A percentile compares a stretch with the other conserved stretches of the same genome.
Conservation (phyloP, 495 filamentous ascomycete species). For the Penicillium silybi region DNA sequence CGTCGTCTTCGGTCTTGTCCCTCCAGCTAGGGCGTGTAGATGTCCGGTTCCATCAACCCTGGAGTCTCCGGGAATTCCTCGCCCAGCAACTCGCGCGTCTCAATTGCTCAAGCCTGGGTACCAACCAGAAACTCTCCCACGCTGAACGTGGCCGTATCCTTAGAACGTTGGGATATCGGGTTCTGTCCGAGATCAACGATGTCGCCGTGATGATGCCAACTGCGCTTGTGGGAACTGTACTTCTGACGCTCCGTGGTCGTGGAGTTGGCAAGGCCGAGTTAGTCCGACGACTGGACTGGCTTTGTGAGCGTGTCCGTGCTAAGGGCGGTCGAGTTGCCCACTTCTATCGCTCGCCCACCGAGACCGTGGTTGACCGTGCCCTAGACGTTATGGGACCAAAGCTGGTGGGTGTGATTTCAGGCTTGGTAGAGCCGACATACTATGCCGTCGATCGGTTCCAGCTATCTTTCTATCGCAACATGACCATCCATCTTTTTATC, state of each 20-base stretch:
- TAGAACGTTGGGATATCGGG: slow-evolving; percentile 81
- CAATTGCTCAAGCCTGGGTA: slow-evolving; percentile 25
- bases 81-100: slow-evolving; percentile 61
- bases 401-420: slow-evolving; percentile 74
- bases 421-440: slow-evolving; percentile 81
- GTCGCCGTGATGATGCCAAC: slow-evolving; percentile 98
- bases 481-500: slow-evolving; percentile 98
- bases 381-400: slow-evolving; percentile 87
- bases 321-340: slow-evolving; percentile 91
- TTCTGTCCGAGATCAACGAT: slow-evolving; percentile 89
- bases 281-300: slow-evolving; percentile 84
- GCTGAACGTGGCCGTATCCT: slow-evolving; percentile 61
- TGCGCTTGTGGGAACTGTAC: slow-evolving; percentile 86
- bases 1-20: slow-evolving; percentile 82
- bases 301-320: slow-evolving; percentile 72
- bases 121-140: slow-evolving; percentile 38
- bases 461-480: slow-evolving; percentile 95
- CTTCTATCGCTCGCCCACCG: slow-evolving; percentile 75
- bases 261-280: slow-evolving; percentile 87
- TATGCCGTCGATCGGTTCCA: slow-evolving; percentile 96
- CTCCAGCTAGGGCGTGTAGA: slow-evolving; percentile 88
- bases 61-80: slow-evolving; percentile 80
- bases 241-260: slow-evolving; percentile 85
- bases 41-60: slow-evolving; percentile 92
- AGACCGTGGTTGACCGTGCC: slow-evolving; percentile 80